Evolutionary conservation across 2,329 filamentous ascomycete species (phyloP), one percentile per base, ranked within the genome.

Genomic region (Beauveria asiatica): DNA sequence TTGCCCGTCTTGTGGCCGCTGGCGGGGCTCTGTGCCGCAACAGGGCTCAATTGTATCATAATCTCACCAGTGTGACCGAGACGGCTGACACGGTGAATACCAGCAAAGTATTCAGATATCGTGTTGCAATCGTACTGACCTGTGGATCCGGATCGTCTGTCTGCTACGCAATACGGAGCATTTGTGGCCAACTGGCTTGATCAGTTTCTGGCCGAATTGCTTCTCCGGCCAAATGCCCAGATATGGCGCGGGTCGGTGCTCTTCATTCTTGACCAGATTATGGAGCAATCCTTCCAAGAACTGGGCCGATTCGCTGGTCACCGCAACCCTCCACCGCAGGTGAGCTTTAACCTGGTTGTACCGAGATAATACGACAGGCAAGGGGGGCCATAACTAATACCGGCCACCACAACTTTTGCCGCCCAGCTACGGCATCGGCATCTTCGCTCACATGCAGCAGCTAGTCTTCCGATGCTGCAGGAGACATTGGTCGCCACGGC

Each of bases 221-320:
- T 45, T 53, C 53, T 59, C 56, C 48, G 56, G 25, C 48, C 37
- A 59, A 39, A 57, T 48, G 52, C 37, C 41, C 52, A 57, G 53
- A 58, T 58, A 44, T 49, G 19, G 56, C 46, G 39, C 48, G 37
- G 37, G 48, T 46, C 48, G 21, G 55, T 50, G 46, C 56, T 45
- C 30, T 44, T 55, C 48, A 44, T 42, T 37, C 55, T 30, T 33
- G 3, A 33, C 33, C 9, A 37, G 23, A 51, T 27, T 51, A 58
- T 58, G 56, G 56, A 51, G 37, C 46, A 59, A 52, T 59, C 39
- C 56, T 10, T 30, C 39, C 25, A 52, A 33, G 45, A 51, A 23
- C 56, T 59, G 48, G 56, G 56, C 56, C 56, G 39, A 52, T 59
- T 52, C 56, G 46, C 50, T 51, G 46, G 56, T 25, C 37, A 33